These are phyloP conservation scores for Noccaea bulbosa DNA, from an alignment of 345 rosid genomes.

Conservation along the genomic window DNA sequence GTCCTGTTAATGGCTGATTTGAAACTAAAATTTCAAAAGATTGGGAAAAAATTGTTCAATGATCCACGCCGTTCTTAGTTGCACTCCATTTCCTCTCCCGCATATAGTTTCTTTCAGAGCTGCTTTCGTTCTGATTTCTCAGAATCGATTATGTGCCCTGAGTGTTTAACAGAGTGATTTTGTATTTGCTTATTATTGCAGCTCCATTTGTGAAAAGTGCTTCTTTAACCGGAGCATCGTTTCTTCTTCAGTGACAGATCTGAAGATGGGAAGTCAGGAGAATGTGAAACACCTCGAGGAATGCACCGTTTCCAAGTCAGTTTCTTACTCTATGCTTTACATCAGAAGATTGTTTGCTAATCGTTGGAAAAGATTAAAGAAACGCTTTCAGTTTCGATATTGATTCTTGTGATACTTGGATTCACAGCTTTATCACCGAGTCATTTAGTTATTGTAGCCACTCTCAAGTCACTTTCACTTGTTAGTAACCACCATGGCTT, in stretches of 20 bases:
- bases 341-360: background rate
- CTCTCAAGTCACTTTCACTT: conserved; percentile 3
- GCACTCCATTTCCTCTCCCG: background rate
- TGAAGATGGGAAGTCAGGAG: conserved; percentile 57
- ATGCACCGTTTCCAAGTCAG: conserved; percentile 77
- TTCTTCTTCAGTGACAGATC: conserved; percentile 25
- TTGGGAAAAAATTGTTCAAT: background rate
- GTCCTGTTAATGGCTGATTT: background rate
- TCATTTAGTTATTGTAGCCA: background rate
- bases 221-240: background rate
- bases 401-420: background rate
- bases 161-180: no score
- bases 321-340: conserved; percentile 18
- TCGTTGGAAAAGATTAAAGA: background rate
- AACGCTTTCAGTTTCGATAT: background rate
- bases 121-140: background rate
- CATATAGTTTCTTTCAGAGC: background rate
- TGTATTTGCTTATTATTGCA: no score
- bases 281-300: conserved; percentile 71
- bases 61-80: background rate
- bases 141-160: no score
- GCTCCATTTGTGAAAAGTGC: no score
- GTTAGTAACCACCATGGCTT: conserved; percentile 1
- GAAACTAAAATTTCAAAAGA: background rate
- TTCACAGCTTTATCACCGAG: background rate